A percentile compares a stretch with the other conserved stretches of the same genome.
These are phyloP conservation scores for Avena sativa DNA, from an alignment of 176 grass and related monocot species.

Conservation along the genomic window DNA sequence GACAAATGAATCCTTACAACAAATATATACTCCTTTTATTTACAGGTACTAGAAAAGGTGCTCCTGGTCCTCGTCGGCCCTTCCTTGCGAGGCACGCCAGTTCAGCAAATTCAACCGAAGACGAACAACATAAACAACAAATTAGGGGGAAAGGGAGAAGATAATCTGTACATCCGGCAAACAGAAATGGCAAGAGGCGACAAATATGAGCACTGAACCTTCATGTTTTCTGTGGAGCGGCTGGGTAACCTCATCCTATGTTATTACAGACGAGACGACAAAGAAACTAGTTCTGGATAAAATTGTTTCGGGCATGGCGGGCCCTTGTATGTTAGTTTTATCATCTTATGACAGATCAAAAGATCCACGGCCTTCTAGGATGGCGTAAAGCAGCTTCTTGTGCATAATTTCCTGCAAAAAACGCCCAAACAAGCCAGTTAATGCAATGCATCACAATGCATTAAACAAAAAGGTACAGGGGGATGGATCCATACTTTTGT, in stretches of 20 bases:
- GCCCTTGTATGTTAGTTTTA: conserved; percentile 54
- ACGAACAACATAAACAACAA: neutral
- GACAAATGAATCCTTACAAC: conserved; percentile 17
- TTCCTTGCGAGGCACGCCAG: conserved; percentile 24
- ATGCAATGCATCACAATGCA: neutral
- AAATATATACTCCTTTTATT: conserved; percentile 46
- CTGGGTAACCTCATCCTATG: conserved; percentile 40
- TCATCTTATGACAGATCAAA: conserved; percentile 85
- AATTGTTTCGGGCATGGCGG: neutral
- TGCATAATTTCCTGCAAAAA: conserved; percentile 74
- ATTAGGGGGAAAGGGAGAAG: neutral
- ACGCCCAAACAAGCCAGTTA: conserved; percentile 15
- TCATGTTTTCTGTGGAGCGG: conserved; percentile 14
- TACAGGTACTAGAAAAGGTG: conserved; percentile 31
- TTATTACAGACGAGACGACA: conserved; percentile 43
- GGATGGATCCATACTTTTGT: conserved; percentile 56
- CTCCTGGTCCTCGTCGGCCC: conserved; percentile 13
- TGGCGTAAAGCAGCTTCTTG: conserved; percentile 87
- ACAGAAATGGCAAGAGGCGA: neutral
- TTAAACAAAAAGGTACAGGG: neutral
- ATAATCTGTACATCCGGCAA: neutral
- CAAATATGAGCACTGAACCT: conserved; percentile 10
- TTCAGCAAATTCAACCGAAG: conserved; percentile 12
- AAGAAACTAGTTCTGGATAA: conserved; percentile 35
- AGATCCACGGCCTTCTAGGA: conserved; percentile 88